Evolutionary conservation across 2,329 filamentous ascomycete species (phyloP).

Genomic region (Cordyceps farinosa): DNA sequence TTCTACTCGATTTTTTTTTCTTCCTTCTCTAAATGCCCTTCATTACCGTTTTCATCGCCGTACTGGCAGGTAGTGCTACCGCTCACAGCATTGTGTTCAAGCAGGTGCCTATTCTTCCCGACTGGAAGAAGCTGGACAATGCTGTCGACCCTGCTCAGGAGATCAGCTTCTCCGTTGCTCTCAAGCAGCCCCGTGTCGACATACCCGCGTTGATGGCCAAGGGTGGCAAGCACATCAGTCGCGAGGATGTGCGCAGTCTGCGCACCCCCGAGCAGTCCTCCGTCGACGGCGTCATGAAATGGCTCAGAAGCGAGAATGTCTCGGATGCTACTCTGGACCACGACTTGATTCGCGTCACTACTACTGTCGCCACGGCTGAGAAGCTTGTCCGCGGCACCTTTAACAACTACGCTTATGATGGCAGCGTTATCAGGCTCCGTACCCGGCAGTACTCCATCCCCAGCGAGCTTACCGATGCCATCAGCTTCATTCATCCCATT

Average conservation of each 20-base stretch:
- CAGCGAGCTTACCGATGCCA: slow-evolving; percentile 25
- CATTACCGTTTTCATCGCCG: slow-evolving; percentile 6
- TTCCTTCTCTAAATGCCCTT: neutral
- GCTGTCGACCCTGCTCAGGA: neutral
- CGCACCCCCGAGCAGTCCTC: neutral
- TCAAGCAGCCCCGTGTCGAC: slow-evolving; percentile 8
- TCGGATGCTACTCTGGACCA: slow-evolving; percentile 24
- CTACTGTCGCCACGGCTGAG: slow-evolving; percentile 26
- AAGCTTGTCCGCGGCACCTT: slow-evolving; percentile 30
- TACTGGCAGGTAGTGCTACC: slow-evolving; percentile 8
- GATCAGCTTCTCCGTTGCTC: slow-evolving; percentile 13
- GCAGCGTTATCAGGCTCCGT: slow-evolving; percentile 29
- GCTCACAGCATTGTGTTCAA: slow-evolving; percentile 18
- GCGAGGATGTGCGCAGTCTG: slow-evolving; percentile 8
- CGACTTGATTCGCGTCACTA: slow-evolving; percentile 31
- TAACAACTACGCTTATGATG: slow-evolving; percentile 33
- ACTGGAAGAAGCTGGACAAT: slow-evolving; percentile 12
- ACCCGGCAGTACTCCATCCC: slow-evolving; percentile 36
- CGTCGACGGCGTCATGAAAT: slow-evolving; percentile 29
- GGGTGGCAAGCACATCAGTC: slow-evolving; percentile 1
- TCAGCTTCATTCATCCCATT: slow-evolving; percentile 39
- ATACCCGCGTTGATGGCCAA: slow-evolving; percentile 1
- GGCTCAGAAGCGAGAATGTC: slow-evolving; percentile 33
- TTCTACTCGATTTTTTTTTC: too few species aligned
- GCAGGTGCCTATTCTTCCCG: slow-evolving; percentile 9